These are phyloP conservation scores for Zelopaecilomyces penicillatus DNA, from an alignment of 2,329 filamentous ascomycete genomes.

Conservation along the genomic window DNA sequence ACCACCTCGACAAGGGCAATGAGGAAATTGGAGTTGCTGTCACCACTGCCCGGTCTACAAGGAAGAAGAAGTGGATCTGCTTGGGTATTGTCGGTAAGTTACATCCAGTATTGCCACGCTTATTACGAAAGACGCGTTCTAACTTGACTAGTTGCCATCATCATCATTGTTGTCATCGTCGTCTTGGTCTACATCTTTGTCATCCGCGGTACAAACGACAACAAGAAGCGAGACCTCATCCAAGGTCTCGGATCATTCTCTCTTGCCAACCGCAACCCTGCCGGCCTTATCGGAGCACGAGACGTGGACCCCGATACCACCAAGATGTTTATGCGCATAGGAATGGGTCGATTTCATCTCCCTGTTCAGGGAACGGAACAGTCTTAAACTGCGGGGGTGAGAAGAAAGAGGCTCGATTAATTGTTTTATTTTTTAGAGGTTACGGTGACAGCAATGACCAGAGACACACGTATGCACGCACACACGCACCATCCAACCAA, in stretches of 20 bases:
- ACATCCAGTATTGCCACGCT: background rate
- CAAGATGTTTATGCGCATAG: background rate
- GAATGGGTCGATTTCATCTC: slow-evolving; percentile 2
- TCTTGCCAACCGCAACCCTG: background rate
- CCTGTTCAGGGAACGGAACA: slow-evolving; percentile 1
- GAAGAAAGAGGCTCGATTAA: background rate
- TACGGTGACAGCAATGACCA: no score
- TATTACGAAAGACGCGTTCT: slow-evolving; percentile 11
- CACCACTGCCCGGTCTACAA: slow-evolving; percentile 66
- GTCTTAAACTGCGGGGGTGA: background rate
- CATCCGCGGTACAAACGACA: slow-evolving; percentile 23
- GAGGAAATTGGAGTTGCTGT: slow-evolving; percentile 76
- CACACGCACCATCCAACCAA: no score
- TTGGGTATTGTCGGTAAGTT: slow-evolving; percentile 60
- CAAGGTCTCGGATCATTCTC: slow-evolving; percentile 3
- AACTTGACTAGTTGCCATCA: slow-evolving; percentile 38
- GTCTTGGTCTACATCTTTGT: slow-evolving; percentile 42
- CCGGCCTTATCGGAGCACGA: background rate
- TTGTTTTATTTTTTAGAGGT: no score
- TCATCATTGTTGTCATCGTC: slow-evolving; percentile 43
- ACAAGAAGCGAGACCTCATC: slow-evolving; percentile 23
- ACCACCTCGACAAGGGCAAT: slow-evolving; percentile 79
- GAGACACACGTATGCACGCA: no score
- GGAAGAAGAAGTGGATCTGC: slow-evolving; percentile 97
- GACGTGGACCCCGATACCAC: background rate